Evolutionary conservation across 2,329 filamentous ascomycete species (phyloP).

Genomic region (Penicillium oxalicum): DNA sequence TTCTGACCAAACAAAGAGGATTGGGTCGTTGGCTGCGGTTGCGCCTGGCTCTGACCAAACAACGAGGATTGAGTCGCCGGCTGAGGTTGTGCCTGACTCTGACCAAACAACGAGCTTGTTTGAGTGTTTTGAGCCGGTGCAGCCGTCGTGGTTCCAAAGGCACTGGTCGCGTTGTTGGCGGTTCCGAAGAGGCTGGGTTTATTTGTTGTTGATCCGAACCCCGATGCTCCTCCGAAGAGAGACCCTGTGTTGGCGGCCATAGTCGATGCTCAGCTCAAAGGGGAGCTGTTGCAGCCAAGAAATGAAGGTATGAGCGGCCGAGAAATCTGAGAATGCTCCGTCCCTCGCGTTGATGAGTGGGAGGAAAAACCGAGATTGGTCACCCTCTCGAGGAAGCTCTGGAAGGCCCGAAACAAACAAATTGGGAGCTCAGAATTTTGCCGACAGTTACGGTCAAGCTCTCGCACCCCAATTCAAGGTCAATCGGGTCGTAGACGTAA

Average conservation of each 20-base stretch:
- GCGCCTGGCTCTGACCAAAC: slow-evolving; percentile 19
- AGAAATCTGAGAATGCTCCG: not conserved
- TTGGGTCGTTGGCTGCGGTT: slow-evolving; percentile 19
- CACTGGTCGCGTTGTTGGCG: slow-evolving; percentile 23
- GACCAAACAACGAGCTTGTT: slow-evolving; percentile 20
- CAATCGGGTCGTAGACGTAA: not conserved
- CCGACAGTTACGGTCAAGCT: not conserved
- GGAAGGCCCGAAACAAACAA: not conserved
- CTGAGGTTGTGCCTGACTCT: slow-evolving; percentile 21
- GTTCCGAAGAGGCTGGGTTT: slow-evolving; percentile 24
- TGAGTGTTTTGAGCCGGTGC: slow-evolving; percentile 18
- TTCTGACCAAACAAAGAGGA: slow-evolving; percentile 21
- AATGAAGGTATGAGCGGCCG: too few species aligned
- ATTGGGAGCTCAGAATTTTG: not conserved
- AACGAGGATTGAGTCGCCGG: slow-evolving; percentile 12
- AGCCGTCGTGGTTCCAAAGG: slow-evolving; percentile 21
- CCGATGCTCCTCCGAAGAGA: slow-evolving; percentile 24
- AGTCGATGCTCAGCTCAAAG: not conserved
- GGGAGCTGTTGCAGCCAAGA: too few species aligned
- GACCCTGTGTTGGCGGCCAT: slow-evolving; percentile 22
- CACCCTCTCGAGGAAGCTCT: not conserved
- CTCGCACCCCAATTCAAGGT: not conserved
- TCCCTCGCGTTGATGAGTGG: not conserved
- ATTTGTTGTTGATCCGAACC: slow-evolving; percentile 20
- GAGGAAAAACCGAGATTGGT: not conserved